Evolutionary conservation across 129 eudicot genomes (phyloP).

Genomic region (Ambrosia trifida): DNA sequence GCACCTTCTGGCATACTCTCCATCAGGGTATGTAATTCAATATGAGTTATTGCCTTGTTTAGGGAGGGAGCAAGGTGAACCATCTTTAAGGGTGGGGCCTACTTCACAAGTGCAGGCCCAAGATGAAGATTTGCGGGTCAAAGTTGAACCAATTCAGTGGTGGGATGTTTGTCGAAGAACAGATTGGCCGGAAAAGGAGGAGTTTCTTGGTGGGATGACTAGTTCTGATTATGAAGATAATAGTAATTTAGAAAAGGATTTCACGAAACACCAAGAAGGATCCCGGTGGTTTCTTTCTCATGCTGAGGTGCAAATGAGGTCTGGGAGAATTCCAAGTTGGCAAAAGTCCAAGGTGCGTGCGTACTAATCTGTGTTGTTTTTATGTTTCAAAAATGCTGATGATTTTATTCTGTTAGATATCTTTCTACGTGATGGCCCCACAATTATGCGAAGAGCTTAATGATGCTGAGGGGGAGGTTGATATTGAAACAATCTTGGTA

Average conservation of each 20-base stretch:
- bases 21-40: slow-evolving; percentile 80
- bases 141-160: slow-evolving; percentile 76
- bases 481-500: slow-evolving; percentile 61
- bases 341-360: slow-evolving; percentile 95
- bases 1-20: slow-evolving; percentile 76
- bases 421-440: slow-evolving; percentile 59
- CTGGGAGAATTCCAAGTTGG: slow-evolving; percentile 80
- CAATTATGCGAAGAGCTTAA: slow-evolving; percentile 29
- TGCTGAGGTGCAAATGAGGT: slow-evolving; percentile 90
- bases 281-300: slow-evolving; percentile 77
- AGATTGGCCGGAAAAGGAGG: slow-evolving; percentile 92
- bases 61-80: slow-evolving; percentile 59
- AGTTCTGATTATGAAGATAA: slow-evolving; percentile 51
- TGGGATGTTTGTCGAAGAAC: slow-evolving; percentile 97
- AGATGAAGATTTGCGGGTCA: slow-evolving; percentile 78
- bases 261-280: slow-evolving; percentile 40
- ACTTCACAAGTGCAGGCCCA: slow-evolving; percentile 52
- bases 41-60: slow-evolving; percentile 70
- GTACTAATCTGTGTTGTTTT: slow-evolving; percentile 9
- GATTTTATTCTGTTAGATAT: slow-evolving; percentile 45
- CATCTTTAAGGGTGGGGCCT: slow-evolving; percentile 46
- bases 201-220: slow-evolving; percentile 42
- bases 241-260: background rate
- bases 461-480: slow-evolving; percentile 56
- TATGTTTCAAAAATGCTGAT: slow-evolving; percentile 9